These are phyloP conservation scores for Lentinula novae-zelandiae DNA, from an alignment of 1,284 basidiomycete species.

Conservation along the genomic window DNA sequence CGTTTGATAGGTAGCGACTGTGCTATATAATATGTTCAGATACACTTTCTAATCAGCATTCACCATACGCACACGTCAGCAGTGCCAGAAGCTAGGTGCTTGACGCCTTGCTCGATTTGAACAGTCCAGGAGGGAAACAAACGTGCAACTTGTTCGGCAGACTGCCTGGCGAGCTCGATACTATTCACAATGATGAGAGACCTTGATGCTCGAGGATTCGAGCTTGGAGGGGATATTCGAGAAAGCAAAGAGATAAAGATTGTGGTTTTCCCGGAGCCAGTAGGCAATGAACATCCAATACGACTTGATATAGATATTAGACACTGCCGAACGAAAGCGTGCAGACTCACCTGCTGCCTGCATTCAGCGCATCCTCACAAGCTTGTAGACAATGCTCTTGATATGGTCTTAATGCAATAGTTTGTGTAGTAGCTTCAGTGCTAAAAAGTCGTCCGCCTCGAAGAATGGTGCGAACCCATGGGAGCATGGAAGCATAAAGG, in stretches of 20 bases:
- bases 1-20: conserved; percentile 93
- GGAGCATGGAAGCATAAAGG: conserved; percentile 6
- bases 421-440: not conserved
- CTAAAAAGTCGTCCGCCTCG: not conserved
- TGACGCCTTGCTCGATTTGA: conserved; percentile 89
- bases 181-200: conserved; percentile 86
- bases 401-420: conserved; percentile 73
- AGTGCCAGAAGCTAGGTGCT: conserved; percentile 70
- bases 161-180: conserved; percentile 86
- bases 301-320: conserved; percentile 39
- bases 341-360: conserved; percentile 29
- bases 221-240: conserved; percentile 43
- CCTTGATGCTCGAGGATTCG: conserved; percentile 43
- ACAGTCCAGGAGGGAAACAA: conserved; percentile 76
- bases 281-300: conserved; percentile 91
- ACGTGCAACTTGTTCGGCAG: conserved; percentile 67
- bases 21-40: conserved; percentile 40
- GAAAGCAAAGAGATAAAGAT: conserved; percentile 84
- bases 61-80: conserved; percentile 75
- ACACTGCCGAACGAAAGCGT: not conserved
- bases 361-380: conserved; percentile 69
- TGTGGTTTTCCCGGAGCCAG: conserved; percentile 91
- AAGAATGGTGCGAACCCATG: conserved; percentile 3
- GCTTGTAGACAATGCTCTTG: conserved; percentile 84
- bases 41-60: not conserved